These are phyloP conservation scores for Pharnaceum exiguum DNA, from an alignment of 148 eudicot species.

Conservation along the genomic window DNA sequence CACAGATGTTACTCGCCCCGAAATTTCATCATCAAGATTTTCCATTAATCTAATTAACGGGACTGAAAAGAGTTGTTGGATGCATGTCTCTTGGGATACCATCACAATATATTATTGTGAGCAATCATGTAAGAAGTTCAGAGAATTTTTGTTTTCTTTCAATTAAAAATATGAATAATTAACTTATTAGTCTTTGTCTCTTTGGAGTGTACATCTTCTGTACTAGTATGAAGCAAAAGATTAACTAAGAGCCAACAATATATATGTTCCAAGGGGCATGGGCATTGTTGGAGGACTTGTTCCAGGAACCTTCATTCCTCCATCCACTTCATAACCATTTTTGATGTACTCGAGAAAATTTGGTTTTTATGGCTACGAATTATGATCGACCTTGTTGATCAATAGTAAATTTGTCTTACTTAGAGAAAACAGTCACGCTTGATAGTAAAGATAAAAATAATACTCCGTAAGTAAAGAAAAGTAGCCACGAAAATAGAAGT, in stretches of 20 bases:
- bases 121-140: background rate
- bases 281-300: background rate
- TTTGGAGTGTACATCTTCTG: background rate
- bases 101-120: background rate
- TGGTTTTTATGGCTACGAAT: too few species aligned
- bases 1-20: too few species aligned
- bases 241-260: background rate
- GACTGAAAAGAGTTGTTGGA: background rate
- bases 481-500: too few species aligned
- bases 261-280: constrained; percentile 5
- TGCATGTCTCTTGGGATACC: background rate
- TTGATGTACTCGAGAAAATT: too few species aligned
- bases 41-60: background rate
- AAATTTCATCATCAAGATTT: too few species aligned
- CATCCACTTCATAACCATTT: too few species aligned
- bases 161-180: background rate
- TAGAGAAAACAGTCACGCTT: too few species aligned
- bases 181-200: background rate
- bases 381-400: too few species aligned
- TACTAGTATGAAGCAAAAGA: background rate
- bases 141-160: constrained; percentile 6
- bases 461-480: too few species aligned
- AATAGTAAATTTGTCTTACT: too few species aligned
- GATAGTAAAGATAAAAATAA: too few species aligned
- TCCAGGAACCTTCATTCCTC: constrained; percentile 12